Conservation (phyloP, 1,139 yeast genomes). For the Sugiyamaella xylanicola region DNA sequence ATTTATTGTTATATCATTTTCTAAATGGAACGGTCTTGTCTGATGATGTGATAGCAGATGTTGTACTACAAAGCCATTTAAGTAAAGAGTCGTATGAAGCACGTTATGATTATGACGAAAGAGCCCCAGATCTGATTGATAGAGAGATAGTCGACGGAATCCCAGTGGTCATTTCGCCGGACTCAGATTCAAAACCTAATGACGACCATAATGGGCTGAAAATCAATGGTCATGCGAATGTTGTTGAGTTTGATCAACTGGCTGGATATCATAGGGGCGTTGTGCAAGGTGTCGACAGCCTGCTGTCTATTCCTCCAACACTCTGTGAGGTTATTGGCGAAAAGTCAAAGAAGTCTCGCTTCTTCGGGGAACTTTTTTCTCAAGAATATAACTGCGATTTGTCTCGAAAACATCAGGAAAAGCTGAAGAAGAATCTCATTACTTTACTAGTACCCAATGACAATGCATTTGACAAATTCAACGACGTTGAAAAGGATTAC, state of each 20-base stretch:
- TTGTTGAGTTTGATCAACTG: constrained; percentile 63
- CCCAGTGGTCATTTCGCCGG: constrained; percentile 14
- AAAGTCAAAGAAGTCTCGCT: constrained; percentile 26
- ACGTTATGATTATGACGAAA: neutral
- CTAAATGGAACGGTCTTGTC: constrained; percentile 37
- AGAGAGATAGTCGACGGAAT: constrained; percentile 1
- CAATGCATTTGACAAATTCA: constrained; percentile 42
- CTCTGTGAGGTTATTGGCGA: constrained; percentile 48
- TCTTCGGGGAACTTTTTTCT: constrained; percentile 34
- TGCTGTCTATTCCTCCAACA: constrained; percentile 50
- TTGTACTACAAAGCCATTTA: constrained; percentile 26
- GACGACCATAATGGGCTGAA: neutral
- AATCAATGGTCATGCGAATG: constrained; percentile 42
- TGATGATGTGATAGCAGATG: constrained; percentile 24
- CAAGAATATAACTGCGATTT: constrained; percentile 32
- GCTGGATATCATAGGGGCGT: constrained; percentile 73
- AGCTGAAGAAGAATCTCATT: constrained; percentile 28
- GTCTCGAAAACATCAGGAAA: neutral
- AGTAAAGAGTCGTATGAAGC: constrained; percentile 9
- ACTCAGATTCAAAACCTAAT: neutral
- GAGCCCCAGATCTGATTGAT: neutral
- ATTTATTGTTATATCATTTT: constrained; percentile 42
- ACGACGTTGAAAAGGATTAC: constrained; percentile 53
- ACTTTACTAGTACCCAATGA: constrained; percentile 54
- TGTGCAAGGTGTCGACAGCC: constrained; percentile 67